These are phyloP conservation scores for Leccinum huronense DNA, from an alignment of 1,284 basidiomycete species.

Conservation along the genomic window DNA sequence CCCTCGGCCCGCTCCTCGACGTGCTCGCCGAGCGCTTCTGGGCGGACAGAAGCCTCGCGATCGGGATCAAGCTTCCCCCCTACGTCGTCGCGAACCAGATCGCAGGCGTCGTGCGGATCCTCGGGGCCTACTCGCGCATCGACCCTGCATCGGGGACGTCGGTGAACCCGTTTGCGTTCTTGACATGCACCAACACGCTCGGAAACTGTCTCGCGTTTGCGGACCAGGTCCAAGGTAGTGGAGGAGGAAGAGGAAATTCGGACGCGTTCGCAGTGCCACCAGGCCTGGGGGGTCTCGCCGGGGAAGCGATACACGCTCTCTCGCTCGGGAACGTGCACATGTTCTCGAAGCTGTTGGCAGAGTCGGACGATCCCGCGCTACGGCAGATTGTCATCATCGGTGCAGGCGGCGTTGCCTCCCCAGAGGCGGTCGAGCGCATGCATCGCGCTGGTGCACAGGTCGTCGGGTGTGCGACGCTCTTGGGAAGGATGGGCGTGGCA, in stretches of 20 bases:
- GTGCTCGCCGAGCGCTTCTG: constrained; percentile 49
- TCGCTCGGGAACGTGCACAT: constrained; percentile 71
- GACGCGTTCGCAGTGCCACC: constrained; percentile 56
- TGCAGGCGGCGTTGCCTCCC: constrained; percentile 72
- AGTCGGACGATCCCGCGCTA: constrained; percentile 42
- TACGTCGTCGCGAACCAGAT: constrained; percentile 68
- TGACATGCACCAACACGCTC: constrained; percentile 78
- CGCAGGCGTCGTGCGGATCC: constrained; percentile 48
- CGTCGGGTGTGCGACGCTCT: constrained; percentile 71
- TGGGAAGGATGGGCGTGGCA: constrained; percentile 63
- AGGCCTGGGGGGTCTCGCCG: constrained; percentile 68
- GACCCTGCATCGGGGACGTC: constrained; percentile 21
- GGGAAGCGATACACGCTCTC: constrained; percentile 70
- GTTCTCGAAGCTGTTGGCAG: constrained; percentile 52
- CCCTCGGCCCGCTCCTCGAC: constrained; percentile 41
- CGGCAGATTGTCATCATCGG: constrained; percentile 62
- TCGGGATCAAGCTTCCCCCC: constrained; percentile 72
- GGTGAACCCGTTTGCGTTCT: constrained; percentile 51
- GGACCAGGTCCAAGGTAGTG: constrained; percentile 41
- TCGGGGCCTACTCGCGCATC: constrained; percentile 33
- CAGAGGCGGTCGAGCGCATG: constrained; percentile 62
- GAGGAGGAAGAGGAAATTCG: not conserved
- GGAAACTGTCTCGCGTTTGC: constrained; percentile 65
- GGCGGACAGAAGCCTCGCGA: constrained; percentile 55
- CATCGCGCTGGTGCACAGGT: constrained; percentile 63